phyloP scores from a whole-genome alignment of 2,329 filamentous ascomycete genomes.

The Cladobotryum mycophilum region DNA sequence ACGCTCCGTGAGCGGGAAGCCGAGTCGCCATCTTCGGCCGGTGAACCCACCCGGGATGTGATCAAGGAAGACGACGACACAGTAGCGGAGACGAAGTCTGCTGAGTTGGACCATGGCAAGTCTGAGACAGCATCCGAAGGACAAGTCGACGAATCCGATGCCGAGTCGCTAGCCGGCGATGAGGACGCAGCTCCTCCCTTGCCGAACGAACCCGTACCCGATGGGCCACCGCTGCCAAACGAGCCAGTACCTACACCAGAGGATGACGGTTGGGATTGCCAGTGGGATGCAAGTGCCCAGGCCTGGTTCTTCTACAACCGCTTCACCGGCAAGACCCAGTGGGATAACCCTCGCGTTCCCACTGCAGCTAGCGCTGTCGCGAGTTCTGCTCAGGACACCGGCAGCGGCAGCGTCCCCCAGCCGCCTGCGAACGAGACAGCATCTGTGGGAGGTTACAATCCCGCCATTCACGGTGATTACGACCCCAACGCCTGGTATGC shows the following conservation, averaged over 20 bases:
- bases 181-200: conserved; percentile 24
- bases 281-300: conserved; percentile 64
- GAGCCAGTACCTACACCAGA: conserved; percentile 47
- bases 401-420: conserved; percentile 17
- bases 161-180: conserved; percentile 15
- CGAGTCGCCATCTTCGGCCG: conserved; percentile 12
- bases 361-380: conserved; percentile 29
- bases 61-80: conserved; percentile 18
- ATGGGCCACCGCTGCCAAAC: conserved; percentile 35
- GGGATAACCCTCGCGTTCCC: conserved; percentile 78
- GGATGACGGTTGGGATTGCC: conserved; percentile 72
- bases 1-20: conserved; percentile 3
- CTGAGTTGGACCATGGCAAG: conserved; percentile 8
- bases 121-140: conserved; percentile 2
- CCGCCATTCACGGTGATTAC: conserved; percentile 92
- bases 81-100: conserved; percentile 8
- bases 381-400: background rate
- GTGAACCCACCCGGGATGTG: conserved; percentile 6
- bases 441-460: conserved; percentile 77
- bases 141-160: conserved; percentile 3
- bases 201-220: conserved; percentile 26
- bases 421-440: conserved; percentile 30
- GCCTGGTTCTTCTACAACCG: conserved; percentile 83
- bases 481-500: conserved; percentile 96
- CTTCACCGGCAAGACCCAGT: conserved; percentile 68